Conservation (phyloP, 2,329 filamentous ascomycete species). For the Endoconidiophora polonica region DNA sequence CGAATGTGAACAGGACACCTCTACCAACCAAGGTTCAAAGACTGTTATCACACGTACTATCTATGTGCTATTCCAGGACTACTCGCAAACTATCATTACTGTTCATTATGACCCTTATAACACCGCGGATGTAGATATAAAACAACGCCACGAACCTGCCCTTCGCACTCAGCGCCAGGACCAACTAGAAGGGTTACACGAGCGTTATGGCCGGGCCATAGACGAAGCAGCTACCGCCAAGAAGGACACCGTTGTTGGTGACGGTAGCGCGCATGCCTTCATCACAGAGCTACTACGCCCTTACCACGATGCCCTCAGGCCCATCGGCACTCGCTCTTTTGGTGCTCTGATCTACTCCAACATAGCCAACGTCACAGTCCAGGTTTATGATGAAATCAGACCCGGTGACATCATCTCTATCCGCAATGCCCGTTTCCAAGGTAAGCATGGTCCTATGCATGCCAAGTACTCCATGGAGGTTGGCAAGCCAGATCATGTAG, state of each 20-base stretch:
- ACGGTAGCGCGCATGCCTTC: conserved; percentile 64
- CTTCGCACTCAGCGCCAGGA: conserved; percentile 75
- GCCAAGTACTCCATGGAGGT: conserved; percentile 83
- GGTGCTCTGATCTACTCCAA: conserved; percentile 90
- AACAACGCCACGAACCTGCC: conserved; percentile 75
- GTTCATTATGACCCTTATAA: conserved; percentile 64
- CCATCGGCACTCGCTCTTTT: conserved; percentile 77
- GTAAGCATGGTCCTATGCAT: conserved; percentile 88
- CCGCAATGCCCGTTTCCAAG: conserved; percentile 85
- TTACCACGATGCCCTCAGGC: conserved; percentile 55
- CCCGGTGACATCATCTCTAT: conserved; percentile 84
- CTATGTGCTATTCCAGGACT: conserved; percentile 84
- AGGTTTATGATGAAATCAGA: conserved; percentile 83
- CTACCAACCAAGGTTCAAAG: conserved; percentile 52
- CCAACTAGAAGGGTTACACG: conserved; percentile 75
- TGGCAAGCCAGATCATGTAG: conserved; percentile 78
- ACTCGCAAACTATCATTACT: conserved; percentile 82
- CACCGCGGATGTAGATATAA: conserved; percentile 53
- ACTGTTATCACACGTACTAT: conserved; percentile 62
- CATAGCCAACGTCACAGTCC: conserved; percentile 80
- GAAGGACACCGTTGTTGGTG: conserved; percentile 67
- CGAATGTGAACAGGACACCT: conserved; percentile 63
- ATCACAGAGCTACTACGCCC: conserved; percentile 65
- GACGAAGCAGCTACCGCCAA: conserved; percentile 51
- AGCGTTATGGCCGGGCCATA: conserved; percentile 64